These are phyloP conservation scores for Thinopyrum elongatum DNA, from an alignment of 176 grass and related monocot genomes.

Conservation along the genomic window DNA sequence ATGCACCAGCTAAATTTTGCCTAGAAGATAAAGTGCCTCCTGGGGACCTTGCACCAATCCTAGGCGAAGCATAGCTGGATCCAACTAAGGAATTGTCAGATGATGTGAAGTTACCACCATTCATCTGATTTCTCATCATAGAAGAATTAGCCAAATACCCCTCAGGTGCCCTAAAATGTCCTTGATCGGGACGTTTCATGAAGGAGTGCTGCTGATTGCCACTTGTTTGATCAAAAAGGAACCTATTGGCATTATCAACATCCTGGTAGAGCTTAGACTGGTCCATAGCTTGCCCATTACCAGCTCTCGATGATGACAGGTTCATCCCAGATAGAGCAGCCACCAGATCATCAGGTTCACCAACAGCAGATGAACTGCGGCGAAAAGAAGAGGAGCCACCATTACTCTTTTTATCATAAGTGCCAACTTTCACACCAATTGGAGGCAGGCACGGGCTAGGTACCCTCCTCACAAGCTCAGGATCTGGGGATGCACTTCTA, in stretches of 20 bases:
- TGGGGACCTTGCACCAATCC: slow-evolving; percentile 44
- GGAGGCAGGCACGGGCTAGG: slow-evolving; percentile 65
- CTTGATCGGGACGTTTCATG: slow-evolving; percentile 39
- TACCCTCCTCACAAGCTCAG: slow-evolving; percentile 59
- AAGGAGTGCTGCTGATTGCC: slow-evolving; percentile 44
- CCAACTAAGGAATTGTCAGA: slow-evolving; percentile 40
- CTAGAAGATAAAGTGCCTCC: slow-evolving; percentile 43
- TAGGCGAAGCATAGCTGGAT: slow-evolving; percentile 52
- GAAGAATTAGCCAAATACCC: slow-evolving; percentile 50
- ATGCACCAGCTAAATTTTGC: slow-evolving; percentile 50
- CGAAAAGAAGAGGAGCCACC: slow-evolving; percentile 59
- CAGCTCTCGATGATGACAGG: slow-evolving; percentile 40
- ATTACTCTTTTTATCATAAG: slow-evolving; percentile 53
- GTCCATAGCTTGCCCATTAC: slow-evolving; percentile 37
- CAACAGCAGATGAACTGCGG: slow-evolving; percentile 45
- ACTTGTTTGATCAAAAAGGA: slow-evolving; percentile 50
- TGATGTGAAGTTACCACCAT: slow-evolving; percentile 47
- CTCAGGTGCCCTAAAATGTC: slow-evolving; percentile 39
- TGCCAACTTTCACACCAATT: slow-evolving; percentile 66
- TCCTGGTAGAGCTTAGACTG: slow-evolving; percentile 70
- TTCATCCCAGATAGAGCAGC: slow-evolving; percentile 70
- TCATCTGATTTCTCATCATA: slow-evolving; percentile 51
- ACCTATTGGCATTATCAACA: slow-evolving; percentile 49
- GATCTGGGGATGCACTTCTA: slow-evolving; percentile 68
- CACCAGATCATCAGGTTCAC: slow-evolving; percentile 52